Evolutionary conservation across 192 early-diverging fungal genomes (phyloP), one percentile per base, ranked within the genome.

Genomic region (Coemansia sp.): DNA sequence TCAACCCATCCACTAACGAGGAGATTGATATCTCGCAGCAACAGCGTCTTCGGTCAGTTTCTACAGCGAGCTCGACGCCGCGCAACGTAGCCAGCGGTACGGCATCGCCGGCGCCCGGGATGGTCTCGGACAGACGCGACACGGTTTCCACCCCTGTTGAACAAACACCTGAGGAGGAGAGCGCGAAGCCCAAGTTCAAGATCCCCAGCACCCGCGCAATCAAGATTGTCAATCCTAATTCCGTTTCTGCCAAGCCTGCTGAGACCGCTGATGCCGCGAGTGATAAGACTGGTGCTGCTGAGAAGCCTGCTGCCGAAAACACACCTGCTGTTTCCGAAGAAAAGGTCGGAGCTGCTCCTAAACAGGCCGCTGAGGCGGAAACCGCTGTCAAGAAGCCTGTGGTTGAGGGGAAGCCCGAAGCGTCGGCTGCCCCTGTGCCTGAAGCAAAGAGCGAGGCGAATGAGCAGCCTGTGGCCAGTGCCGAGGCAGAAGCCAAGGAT

Each of bases 1-100:
- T 92, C 65, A 87, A 92, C 63, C 92, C 92, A 1, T 80, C 85
- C 4, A 92, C 90, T 48, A 88, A 86, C 71, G 83, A 90, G 66
- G 87, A 89, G 65, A 77, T 93, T 57, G 87, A 90, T 64, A 76
- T 88, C 21, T 73, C 75, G 45, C 75, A 75, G 57, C 75, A 75
- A 49, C 70, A 83, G 66, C 75, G 80, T 6, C 50, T 74, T 63
- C 68, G 75, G 56, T 75, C 84, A 0, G 69, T 61, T 11, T 74
- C 77, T 1, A 60, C 86, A 49, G 62, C 77, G 23, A 79, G 75
- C 65, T 68, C 74, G 6, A 64, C 79, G 39, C 83, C 77, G 16
- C 72, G 67, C n/a, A 69, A 71, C 26, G 69, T 56, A 6, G 63
- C 80, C 41, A 68, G 76, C 45, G 79, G 85, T 65, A 77, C 76